Evolutionary conservation across 2,329 filamentous ascomycete genomes (phyloP).

Genomic region (Phialocephala sp.): DNA sequence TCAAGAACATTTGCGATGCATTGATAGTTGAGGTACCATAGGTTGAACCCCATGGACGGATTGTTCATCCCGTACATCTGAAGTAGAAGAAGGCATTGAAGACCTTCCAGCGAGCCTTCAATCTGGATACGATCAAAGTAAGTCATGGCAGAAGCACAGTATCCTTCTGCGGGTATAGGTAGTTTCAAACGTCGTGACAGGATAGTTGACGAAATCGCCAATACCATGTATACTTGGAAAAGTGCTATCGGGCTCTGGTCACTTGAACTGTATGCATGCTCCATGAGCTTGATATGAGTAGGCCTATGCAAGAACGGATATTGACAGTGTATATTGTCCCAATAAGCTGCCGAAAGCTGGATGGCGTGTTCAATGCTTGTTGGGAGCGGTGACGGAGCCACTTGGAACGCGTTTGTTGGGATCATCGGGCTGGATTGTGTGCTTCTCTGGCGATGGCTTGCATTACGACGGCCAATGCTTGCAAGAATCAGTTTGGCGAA

Average conservation of each 20-base stretch:
- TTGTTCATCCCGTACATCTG: slow-evolving; percentile 58
- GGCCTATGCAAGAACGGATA: slow-evolving; percentile 57
- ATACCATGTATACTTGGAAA: slow-evolving; percentile 59
- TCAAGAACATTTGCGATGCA: slow-evolving; percentile 58
- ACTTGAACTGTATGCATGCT: slow-evolving; percentile 45
- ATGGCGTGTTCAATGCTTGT: slow-evolving; percentile 46
- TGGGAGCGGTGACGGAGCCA: slow-evolving; percentile 30
- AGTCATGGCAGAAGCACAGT: slow-evolving; percentile 54
- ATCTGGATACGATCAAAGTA: slow-evolving; percentile 53
- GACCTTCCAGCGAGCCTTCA: slow-evolving; percentile 54
- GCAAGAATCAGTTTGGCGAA: slow-evolving; percentile 56
- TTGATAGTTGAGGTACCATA: slow-evolving; percentile 62
- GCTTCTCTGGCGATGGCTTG: not conserved
- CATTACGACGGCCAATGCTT: slow-evolving; percentile 41
- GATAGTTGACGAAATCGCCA: slow-evolving; percentile 55
- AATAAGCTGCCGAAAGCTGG: slow-evolving; percentile 53
- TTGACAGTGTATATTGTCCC: slow-evolving; percentile 53
- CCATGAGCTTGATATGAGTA: slow-evolving; percentile 46
- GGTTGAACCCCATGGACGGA: slow-evolving; percentile 53
- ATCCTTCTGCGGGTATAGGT: slow-evolving; percentile 54
- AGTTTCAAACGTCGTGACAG: slow-evolving; percentile 51
- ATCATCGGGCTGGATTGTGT: not conserved
- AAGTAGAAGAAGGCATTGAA: slow-evolving; percentile 55
- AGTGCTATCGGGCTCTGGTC: slow-evolving; percentile 41
- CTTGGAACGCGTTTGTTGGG: slow-evolving; percentile 18